Evolutionary conservation across 163 green algal genomes (phyloP), one percentile per base, ranked within the genome.

Genomic region (Coccomyxa subellipsoidea): DNA sequence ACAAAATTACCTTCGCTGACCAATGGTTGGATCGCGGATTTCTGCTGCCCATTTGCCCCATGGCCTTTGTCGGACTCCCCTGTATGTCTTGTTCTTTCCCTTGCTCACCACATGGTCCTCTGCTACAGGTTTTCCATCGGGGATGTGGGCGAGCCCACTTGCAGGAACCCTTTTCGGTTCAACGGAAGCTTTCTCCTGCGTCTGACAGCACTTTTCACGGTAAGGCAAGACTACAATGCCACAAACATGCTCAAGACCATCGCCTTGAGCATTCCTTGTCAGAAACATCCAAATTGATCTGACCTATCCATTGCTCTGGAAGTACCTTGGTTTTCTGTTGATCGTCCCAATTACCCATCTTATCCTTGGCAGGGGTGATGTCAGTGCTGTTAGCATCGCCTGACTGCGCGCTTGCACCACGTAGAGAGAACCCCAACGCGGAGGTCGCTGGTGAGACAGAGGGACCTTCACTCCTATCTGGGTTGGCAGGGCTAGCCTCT

Each of bases 21-120:
- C 93, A 5, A 95, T 90, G 15, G 91, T 97, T 18, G 95, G 95
- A 88, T 99, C 96, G 8, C 95, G 82, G 80, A 99, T 99, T 83
- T 99, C 96, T 7, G 96, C 95, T n/a, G 96, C 95, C 92, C 93
- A 99, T 80, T 98, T 98, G 85, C 95, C 96, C 95, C 95, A 98
- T 6, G 95, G 95, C 34, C 96, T 87, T 83, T 98, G 95, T 25
- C 94, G 85, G 32, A 98, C 96, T 21, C 96, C 95, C 4, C 94
- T 86, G 75, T 95, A 97, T 2, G 92, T 94, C 85, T 96, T 97
- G 88, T 92, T 94, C 54, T 91, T 90, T 29, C 92, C 91, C 83
- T 93, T 94, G 37, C 87, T 89, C 0, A 93, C 86, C 1, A 93
- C 86, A 32, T 34, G 9, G 32, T 77, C 70, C 70, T 38, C 32